These are phyloP conservation scores for Daldinia eschscholtzii DNA, from an alignment of 2,329 filamentous ascomycete genomes.

Conservation along the genomic window DNA sequence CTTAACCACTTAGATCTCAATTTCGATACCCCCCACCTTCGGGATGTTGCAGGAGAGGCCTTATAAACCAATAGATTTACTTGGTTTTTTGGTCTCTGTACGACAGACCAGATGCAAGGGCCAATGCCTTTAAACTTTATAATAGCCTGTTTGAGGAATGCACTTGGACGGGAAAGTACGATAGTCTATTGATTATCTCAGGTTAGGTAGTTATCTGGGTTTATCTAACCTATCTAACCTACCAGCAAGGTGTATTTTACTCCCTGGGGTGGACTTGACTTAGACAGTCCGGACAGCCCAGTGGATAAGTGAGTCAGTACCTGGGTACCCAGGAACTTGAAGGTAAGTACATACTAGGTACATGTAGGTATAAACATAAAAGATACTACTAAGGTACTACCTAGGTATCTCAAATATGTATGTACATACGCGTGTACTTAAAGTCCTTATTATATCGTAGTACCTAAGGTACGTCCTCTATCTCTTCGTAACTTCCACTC, in stretches of 20 bases:
- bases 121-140: slow-evolving; percentile 34
- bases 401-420: no score
- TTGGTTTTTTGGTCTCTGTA: slow-evolving; percentile 33
- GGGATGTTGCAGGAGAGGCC: slow-evolving; percentile 38
- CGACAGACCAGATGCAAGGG: slow-evolving; percentile 44
- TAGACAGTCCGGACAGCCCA: background rate
- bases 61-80: slow-evolving; percentile 28
- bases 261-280: slow-evolving; percentile 1
- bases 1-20: slow-evolving; percentile 26
- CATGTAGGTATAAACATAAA: no score
- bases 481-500: background rate
- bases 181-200: background rate
- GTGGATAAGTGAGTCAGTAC: slow-evolving; percentile 18
- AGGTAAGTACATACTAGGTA: no score
- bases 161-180: background rate
- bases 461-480: background rate
- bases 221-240: background rate
- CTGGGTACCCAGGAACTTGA: no score
- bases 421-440: slow-evolving; percentile 5
- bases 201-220: no score
- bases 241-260: background rate
- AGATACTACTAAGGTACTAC: no score
- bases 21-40: slow-evolving; percentile 32
- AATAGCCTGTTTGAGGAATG: slow-evolving; percentile 42
- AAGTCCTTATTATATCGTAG: background rate